These are phyloP conservation scores for Coffea canephora DNA, from an alignment of 257 asterid genomes.

Conservation along the genomic window DNA sequence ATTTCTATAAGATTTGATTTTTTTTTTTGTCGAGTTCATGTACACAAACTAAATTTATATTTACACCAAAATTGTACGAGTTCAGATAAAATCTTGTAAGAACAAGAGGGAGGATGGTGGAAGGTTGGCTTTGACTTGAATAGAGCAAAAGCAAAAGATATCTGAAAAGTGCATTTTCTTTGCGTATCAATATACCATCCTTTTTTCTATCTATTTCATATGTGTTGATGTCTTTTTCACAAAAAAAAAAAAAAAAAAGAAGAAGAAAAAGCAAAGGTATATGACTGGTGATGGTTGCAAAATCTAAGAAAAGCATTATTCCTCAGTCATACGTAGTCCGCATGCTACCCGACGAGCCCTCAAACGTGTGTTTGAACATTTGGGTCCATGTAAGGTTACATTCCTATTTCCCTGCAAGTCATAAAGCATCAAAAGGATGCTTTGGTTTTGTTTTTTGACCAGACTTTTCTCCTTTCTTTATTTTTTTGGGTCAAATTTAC, in stretches of 20 bases:
- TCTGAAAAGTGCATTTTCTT: slow-evolving; percentile 1
- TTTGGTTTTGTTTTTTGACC: no score
- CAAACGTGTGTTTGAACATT: slow-evolving; percentile 2
- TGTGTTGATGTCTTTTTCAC: background rate
- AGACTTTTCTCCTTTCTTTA: no score
- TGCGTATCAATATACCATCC: background rate
- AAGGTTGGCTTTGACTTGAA: slow-evolving; percentile 9
- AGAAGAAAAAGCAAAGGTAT: background rate
- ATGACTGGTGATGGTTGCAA: background rate
- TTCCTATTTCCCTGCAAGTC: background rate
- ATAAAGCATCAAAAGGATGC: background rate
- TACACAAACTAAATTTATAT: no score
- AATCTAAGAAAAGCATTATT: background rate
- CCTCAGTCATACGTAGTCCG: background rate
- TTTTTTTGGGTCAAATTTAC: background rate
- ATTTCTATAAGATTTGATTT: no score
- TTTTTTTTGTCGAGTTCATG: no score
- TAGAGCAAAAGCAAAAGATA: background rate
- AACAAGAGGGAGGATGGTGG: no score
- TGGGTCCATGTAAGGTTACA: background rate
- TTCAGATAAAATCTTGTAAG: no score
- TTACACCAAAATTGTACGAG: no score
- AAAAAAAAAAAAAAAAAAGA: background rate
- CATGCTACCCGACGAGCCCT: background rate
- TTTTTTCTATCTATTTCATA: no score